These are phyloP conservation scores for Mortierella sp. DNA, from an alignment of 371 early-diverging fungal species.

Conservation along the genomic window DNA sequence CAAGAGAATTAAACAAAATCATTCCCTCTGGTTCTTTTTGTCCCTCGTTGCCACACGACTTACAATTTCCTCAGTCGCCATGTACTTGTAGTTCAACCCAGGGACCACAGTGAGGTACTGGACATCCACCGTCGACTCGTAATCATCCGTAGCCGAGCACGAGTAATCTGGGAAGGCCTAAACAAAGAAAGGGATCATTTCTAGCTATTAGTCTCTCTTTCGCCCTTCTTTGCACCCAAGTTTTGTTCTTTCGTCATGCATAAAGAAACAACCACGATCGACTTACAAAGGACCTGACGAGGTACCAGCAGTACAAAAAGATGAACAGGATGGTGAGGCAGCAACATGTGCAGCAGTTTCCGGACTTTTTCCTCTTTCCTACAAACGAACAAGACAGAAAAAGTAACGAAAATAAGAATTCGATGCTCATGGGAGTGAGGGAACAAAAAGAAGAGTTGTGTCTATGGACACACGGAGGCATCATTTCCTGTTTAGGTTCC, in stretches of 20 bases:
- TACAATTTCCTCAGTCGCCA: conserved; percentile 20
- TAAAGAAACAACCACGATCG: neutral
- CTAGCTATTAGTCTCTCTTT: neutral
- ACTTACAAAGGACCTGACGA: conserved; percentile 22
- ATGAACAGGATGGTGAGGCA: conserved; percentile 23
- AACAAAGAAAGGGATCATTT: neutral
- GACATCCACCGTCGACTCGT: neutral
- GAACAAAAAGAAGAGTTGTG: neutral
- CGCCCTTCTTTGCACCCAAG: neutral
- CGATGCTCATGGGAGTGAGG: too few species aligned
- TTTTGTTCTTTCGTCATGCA: neutral
- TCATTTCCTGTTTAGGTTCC: conserved; percentile 8
- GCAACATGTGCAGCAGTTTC: conserved; percentile 30
- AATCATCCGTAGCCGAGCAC: conserved; percentile 6
- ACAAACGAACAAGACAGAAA: neutral
- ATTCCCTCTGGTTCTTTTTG: neutral
- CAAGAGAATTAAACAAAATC: too few species aligned
- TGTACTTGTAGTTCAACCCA: neutral
- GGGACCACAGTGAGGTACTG: neutral
- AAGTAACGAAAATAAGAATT: neutral
- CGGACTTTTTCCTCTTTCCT: conserved; percentile 15
- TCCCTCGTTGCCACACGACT: neutral
- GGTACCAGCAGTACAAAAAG: conserved; percentile 17
- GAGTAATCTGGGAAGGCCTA: neutral
- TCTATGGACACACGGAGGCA: neutral